Evolutionary conservation across 1,284 basidiomycete species (phyloP), one percentile per base, ranked within the genome.

Genomic region (Trichosporon sp.): DNA sequence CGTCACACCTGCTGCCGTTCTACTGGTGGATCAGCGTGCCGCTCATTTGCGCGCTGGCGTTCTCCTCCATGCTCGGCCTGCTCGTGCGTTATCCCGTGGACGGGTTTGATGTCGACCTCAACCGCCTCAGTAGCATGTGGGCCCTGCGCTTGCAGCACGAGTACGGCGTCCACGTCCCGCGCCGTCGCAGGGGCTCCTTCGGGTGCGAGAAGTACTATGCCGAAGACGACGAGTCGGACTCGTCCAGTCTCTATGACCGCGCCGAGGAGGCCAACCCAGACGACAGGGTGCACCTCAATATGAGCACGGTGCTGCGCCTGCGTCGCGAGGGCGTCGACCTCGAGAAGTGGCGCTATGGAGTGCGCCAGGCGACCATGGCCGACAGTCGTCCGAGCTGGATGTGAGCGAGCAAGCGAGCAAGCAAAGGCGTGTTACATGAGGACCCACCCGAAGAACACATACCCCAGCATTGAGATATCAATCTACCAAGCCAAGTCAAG

Each of bases 1-100:
- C 14, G 32, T 63, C 59, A 4, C 31, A 37, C 59, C 59, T 63
- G 14, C 59, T 63, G 14, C 59, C 59, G 10, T 16, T 63, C 16
- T 63, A 63, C 59, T 63, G 59, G 59, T 63, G 59, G 59, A 63
- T 63, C 59, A 12, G 31, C 14, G 31, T 63, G 35, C 59, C 59
- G 14, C 7, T 61, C 38, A 68, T 46, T 19, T 0, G n/a, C 67
- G 5, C 26, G 32, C 46, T 69, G 16, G 38, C 68, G 35, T 35
- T 65, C 64, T 38, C 56, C 48, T 10, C 16, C 37, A 59, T 51
- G 38, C n/a, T 64, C 3, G 68, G 68, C 21, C 37, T 65, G 31
- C 48, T 66, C 63, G 16, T 56, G 37, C 64, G 68, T 7, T 59
- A 56, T 37, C 68, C 68, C 48, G 38, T 46, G 48, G 68, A 69